phyloP scores from a whole-genome alignment of 257 asterid species.

The Osmanthus fragrans region DNA sequence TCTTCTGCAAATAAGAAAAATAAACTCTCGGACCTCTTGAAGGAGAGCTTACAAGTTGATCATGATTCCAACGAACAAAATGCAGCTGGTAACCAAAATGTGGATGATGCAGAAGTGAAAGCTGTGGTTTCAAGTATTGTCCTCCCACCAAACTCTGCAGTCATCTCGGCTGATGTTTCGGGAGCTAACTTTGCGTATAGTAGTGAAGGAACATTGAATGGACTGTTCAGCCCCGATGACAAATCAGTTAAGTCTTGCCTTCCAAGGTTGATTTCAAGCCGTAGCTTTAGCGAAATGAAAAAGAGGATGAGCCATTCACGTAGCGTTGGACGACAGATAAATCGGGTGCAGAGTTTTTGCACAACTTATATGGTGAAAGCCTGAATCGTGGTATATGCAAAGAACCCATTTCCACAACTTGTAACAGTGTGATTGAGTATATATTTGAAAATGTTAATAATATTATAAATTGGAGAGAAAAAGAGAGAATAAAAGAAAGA shows the following conservation, averaged over 20 bases:
- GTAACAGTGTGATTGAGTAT: not conserved
- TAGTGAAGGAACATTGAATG: constrained; percentile 38
- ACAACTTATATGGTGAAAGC: constrained; percentile 27
- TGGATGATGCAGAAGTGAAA: constrained; percentile 13
- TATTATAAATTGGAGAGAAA: too few relatives aligned
- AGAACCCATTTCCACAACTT: not conserved
- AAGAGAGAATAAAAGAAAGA: too few relatives aligned
- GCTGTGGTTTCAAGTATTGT: not conserved
- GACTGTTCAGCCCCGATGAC: constrained; percentile 16
- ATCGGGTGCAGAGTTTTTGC: constrained; percentile 9
- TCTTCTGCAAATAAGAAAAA: constrained; percentile 55
- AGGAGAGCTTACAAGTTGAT: constrained; percentile 39
- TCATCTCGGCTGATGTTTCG: constrained; percentile 33
- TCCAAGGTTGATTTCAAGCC: constrained; percentile 54
- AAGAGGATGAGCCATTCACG: constrained; percentile 36
- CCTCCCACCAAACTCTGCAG: constrained; percentile 29
- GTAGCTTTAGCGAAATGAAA: constrained; percentile 54
- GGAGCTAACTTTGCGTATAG: constrained; percentile 31
- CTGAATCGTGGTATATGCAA: not conserved
- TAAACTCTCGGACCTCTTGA: constrained; percentile 59
- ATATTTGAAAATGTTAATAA: not conserved
- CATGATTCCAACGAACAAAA: constrained; percentile 24
- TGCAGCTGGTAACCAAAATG: constrained; percentile 17
- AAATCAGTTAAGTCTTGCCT: constrained; percentile 46
- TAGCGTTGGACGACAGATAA: constrained; percentile 19